Evolutionary conservation across 345 rosid genomes (phyloP), one percentile per base, ranked within the genome.

Genomic region (Mallotus nudiflorus): DNA sequence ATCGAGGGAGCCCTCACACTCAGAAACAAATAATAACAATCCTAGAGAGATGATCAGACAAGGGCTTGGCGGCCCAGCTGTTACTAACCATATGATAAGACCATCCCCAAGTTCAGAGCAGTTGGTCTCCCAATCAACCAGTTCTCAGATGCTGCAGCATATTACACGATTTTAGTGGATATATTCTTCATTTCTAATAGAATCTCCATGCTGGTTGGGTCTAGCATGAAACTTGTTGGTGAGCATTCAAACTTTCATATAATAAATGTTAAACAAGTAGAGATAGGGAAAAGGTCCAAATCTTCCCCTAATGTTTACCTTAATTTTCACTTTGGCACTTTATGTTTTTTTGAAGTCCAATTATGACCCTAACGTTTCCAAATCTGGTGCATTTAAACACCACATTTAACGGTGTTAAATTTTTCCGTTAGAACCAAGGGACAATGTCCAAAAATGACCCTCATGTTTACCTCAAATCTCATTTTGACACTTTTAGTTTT

Each of bases 61-160:
- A 60, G 92, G 84, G 35, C 81, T 79, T 65, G 86, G 86, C 81
- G 87, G 80, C 77, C 83, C 83, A 19, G 82, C 77, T 68, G 83
- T 81, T 72, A 53, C 82, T 27, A 92, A 80, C 84, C 84, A 84
- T 61, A 62, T 81, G 60, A 81, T 86, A 67, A 85, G 96, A 80
- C 86, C 90, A 80, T 90, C 93, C 53, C 84, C 89, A 31, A 89
- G 90, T 78, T 85, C 98, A 50, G 98, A 90, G 73, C 90, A 92
- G 75, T 67, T 90, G 80, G 85, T 89, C 72, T 49, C 92, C 39
- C 97, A 89, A 71, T 75, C 88, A 73, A 72, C 84, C 9, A 67
- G 81, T 73, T 79, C 93, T 76, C 99, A 86, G 75, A 86, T 91
- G 86, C 82, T 88, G 79, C 94, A 85, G 80, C 97, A 85, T 65